Evolutionary conservation across 768 basidiomycete genomes (phyloP), one percentile per base, ranked within the genome.

Genomic region (Russula vinacea): DNA sequence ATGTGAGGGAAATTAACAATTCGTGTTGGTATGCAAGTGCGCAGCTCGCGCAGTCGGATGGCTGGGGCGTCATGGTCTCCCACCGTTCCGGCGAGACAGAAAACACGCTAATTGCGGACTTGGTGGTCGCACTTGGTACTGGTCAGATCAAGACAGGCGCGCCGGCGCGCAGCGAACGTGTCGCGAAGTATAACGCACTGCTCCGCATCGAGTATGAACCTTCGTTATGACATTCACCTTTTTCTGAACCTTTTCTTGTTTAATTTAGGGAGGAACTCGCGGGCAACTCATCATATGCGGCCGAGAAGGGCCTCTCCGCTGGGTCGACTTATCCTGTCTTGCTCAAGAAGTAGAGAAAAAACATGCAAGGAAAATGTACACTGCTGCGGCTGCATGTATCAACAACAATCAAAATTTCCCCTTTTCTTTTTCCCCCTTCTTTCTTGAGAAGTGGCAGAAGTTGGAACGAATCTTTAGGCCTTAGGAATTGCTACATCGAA

Each of bases 131-230:
- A 54, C 92, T 98, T 69, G 88, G 89, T 68, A 84, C 83, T 64
- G 94, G 94, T 68, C 90, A 96, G 78, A 97, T 98, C 84, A 98
- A 99, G 88, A 97, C 96, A 53, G 96, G 96, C 79, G 95, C 95
- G 49, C 96, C 95, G 40, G 94, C 93, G 66, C 85, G 95, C 68
- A 90, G 87, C 71, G 97, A 98, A 81, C 96, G 97, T 79, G 90
- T 98, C 33, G 93, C 92, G 72, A 95, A 95, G 78, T 93, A 94
- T 83, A 95, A 95, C 73, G 80, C 84, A 39, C 79, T 97, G 60
- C 82, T 97, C 74, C 90, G 94, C 71, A 95, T 95, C 67, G 91
- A 93, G 87, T 93, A 76, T 73, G 89, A 81, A 24, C 47, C n/a
- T 17, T 7, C 33, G 42, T 70, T 24, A 1, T 45, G 45, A 47